Conservation (phyloP, 345 rosid genomes). For the Syzygium jambos region DNA sequence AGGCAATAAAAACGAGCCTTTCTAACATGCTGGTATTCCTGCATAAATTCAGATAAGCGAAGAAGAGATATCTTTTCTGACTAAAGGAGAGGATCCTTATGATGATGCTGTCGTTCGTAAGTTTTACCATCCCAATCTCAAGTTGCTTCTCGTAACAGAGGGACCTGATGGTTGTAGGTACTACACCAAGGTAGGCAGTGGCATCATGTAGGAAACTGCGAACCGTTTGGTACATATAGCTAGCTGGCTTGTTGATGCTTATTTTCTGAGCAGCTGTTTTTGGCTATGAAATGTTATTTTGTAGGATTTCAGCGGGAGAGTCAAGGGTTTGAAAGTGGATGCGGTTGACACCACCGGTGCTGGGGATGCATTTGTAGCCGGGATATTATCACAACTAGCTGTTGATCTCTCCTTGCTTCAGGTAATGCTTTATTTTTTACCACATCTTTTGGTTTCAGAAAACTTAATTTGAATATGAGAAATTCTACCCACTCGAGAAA, state of each 20-base stretch:
- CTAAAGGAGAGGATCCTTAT: constrained; percentile 87
- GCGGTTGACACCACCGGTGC: constrained; percentile 95
- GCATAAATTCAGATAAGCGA: constrained; percentile 59
- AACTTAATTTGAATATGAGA: not conserved
- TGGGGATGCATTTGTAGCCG: constrained; percentile 97
- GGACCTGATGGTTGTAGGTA: constrained; percentile 88
- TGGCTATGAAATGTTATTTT: not conserved
- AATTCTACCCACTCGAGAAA: not conserved
- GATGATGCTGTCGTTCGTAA: constrained; percentile 74
- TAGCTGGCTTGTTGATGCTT: not conserved
- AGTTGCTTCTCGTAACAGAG: constrained; percentile 84
- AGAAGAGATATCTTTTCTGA: constrained; percentile 82
- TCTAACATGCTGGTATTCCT: not conserved
- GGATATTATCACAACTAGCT: constrained; percentile 56
- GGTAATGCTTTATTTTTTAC: constrained; percentile 27
- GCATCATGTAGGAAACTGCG: not conserved
- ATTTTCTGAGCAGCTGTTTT: not conserved
- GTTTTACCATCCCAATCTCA: constrained; percentile 66
- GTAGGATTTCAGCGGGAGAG: constrained; percentile 83
- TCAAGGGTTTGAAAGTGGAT: constrained; percentile 64
- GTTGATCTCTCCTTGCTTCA: constrained; percentile 67
- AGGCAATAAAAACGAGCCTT: not conserved
- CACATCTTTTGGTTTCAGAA: not conserved
- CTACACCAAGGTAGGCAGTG: constrained; percentile 60
- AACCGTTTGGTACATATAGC: not conserved